These are phyloP conservation scores for Hyaloscypha bicolor DNA, from an alignment of 495 filamentous ascomycete genomes.

Conservation along the genomic window DNA sequence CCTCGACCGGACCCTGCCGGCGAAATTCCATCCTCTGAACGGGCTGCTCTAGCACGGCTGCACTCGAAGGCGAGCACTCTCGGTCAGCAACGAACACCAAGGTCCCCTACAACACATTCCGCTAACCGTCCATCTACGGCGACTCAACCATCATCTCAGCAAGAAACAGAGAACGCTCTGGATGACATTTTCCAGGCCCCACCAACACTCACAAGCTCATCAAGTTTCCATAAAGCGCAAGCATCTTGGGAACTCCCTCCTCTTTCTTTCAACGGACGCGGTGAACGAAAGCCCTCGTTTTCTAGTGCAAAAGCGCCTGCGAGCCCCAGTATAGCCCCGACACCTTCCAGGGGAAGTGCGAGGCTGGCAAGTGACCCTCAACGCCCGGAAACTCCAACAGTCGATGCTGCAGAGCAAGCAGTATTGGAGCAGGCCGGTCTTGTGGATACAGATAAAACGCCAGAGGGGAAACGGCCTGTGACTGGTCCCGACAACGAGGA, in stretches of 20 bases:
- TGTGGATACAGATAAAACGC: conserved; percentile 32
- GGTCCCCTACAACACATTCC: conserved; percentile 29
- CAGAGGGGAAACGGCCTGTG: conserved; percentile 23
- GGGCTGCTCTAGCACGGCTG: conserved; percentile 22
- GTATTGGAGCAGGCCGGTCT: conserved; percentile 56
- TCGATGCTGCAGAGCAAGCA: conserved; percentile 50
- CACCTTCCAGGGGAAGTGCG: conserved; percentile 23
- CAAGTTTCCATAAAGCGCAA: conserved; percentile 49
- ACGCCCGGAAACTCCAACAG: conserved; percentile 31
- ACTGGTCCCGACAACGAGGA: conserved; percentile 30
- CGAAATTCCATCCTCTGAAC: conserved; percentile 23
- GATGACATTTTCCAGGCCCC: conserved; percentile 34
- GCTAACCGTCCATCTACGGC: conserved; percentile 32
- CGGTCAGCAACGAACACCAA: conserved; percentile 35
- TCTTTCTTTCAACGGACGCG: conserved; percentile 39
- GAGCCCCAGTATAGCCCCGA: conserved; percentile 28
- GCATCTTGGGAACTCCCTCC: conserved; percentile 57
- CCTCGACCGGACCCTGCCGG: conserved; percentile 18
- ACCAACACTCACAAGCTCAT: conserved; percentile 32
- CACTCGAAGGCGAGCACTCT: conserved; percentile 33
- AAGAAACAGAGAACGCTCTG: conserved; percentile 28
- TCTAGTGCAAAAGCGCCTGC: conserved; percentile 21
- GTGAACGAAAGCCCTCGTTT: conserved; percentile 25
- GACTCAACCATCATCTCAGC: conserved; percentile 21
- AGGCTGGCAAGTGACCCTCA: conserved; percentile 31